A percentile compares a stretch with the other conserved stretches of the same genome.
Conservation (phyloP, 176 grass and related monocot genomes). For the Oryza punctata region DNA sequence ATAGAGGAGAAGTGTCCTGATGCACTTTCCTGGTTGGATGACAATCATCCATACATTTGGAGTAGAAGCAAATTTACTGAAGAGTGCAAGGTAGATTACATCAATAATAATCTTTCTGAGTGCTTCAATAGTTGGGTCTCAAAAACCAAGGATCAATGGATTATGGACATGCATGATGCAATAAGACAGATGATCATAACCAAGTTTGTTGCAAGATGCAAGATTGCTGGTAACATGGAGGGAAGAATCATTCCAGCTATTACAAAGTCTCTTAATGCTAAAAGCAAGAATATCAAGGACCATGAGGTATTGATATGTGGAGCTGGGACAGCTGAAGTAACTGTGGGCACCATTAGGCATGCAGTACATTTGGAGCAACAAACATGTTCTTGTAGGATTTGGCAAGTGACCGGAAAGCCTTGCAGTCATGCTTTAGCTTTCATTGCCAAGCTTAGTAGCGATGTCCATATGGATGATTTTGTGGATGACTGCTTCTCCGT, state of each 20-base stretch:
- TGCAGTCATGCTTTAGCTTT: neutral
- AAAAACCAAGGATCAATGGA: neutral
- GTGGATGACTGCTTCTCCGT: neutral
- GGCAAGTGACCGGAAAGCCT: neutral
- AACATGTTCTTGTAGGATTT: too few species aligned
- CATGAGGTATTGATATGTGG: too few species aligned
- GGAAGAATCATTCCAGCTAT: too few species aligned
- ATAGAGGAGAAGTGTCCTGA: neutral
- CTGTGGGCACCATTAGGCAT: too few species aligned
- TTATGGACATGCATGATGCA: neutral
- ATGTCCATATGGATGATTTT: neutral
- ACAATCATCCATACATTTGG: neutral
- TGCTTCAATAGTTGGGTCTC: neutral
- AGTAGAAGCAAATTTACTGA: neutral
- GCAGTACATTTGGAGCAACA: too few species aligned
- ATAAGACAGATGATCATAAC: neutral
- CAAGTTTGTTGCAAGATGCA: too few species aligned
- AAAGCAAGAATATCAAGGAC: too few species aligned
- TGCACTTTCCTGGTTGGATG: neutral
- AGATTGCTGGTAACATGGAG: too few species aligned
- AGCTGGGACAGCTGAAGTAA: neutral
- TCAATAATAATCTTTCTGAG: too few species aligned
- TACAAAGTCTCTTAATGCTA: too few species aligned
- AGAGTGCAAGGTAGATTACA: neutral
- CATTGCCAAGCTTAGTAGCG: neutral